phyloP scores from a whole-genome alignment of 2,329 filamentous ascomycete genomes.

The Stagonosporopsis vannaccii region DNA sequence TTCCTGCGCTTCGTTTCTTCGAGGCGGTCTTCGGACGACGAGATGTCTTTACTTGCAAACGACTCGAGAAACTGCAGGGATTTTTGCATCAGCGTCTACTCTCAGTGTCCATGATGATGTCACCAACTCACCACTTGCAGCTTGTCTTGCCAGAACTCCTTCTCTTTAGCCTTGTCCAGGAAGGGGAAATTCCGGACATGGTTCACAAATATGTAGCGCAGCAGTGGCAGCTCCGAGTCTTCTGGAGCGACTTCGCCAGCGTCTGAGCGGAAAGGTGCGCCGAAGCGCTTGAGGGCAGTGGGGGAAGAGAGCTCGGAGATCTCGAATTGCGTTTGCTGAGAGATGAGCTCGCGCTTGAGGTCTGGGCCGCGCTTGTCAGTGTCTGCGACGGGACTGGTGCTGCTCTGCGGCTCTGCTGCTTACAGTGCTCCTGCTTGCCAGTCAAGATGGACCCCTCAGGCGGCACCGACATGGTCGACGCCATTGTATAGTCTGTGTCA shows the following conservation, averaged over 20 bases:
- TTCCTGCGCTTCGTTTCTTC: slow-evolving; percentile 97
- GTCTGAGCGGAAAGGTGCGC: slow-evolving; percentile 92
- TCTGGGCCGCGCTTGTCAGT: slow-evolving; percentile 61
- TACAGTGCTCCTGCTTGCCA: slow-evolving; percentile 98
- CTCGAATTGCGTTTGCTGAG: slow-evolving; percentile 87
- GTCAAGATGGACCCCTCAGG: slow-evolving; percentile 73
- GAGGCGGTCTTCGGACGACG: slow-evolving; percentile 91
- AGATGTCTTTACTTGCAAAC: slow-evolving; percentile 96
- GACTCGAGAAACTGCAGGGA: slow-evolving; percentile 83
- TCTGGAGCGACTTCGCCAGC: slow-evolving; percentile 91
- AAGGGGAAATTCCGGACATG: slow-evolving; percentile 98
- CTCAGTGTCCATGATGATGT: slow-evolving; percentile 4
- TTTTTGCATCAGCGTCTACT: slow-evolving; percentile 27
- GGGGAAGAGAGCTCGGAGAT: slow-evolving; percentile 93
- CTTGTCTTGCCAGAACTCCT: slow-evolving; percentile 99
- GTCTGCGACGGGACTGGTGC: not conserved
- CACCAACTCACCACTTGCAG: slow-evolving; percentile 80
- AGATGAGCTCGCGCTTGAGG: slow-evolving; percentile 93
- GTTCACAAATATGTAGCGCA: slow-evolving; percentile 97
- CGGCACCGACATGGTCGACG: slow-evolving; percentile 56
- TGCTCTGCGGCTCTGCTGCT: slow-evolving; percentile 38
- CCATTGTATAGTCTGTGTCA: slow-evolving; percentile 47
- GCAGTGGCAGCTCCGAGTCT: slow-evolving; percentile 90
- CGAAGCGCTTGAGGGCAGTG: slow-evolving; percentile 92
- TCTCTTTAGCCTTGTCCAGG: slow-evolving; percentile 93